A percentile compares a stretch with the other conserved stretches of the same genome.
These are phyloP conservation scores for Cicer judaicum DNA, from an alignment of 306 rosid species.

Conservation along the genomic window DNA sequence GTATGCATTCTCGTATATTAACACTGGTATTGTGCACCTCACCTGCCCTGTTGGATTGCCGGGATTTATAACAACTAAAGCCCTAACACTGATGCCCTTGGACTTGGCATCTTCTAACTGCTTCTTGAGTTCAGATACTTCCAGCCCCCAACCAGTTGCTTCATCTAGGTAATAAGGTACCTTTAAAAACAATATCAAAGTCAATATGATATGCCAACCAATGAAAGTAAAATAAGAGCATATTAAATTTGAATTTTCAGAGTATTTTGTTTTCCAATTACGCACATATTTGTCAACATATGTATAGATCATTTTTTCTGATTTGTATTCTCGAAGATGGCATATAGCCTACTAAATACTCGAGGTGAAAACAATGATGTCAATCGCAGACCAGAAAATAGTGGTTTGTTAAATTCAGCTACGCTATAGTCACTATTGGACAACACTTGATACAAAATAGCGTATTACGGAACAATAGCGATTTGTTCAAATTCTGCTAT, in stretches of 20 bases:
- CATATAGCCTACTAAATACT: slow-evolving; percentile 20
- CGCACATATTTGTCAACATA: slow-evolving; percentile 6
- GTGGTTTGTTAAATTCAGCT: not conserved
- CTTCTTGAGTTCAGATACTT: slow-evolving; percentile 69
- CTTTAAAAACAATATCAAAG: slow-evolving; percentile 47
- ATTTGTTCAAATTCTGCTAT: not conserved
- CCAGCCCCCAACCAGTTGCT: slow-evolving; percentile 89
- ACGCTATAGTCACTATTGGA: not conserved
- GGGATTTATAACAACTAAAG: slow-evolving; percentile 93
- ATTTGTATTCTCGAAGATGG: slow-evolving; percentile 38
- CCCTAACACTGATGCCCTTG: slow-evolving; percentile 81
- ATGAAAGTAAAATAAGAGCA: slow-evolving; percentile 15
- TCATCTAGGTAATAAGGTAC: slow-evolving; percentile 92
- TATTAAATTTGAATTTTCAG: slow-evolving; percentile 24
- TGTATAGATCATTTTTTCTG: not conserved
- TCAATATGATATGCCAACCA: slow-evolving; percentile 33
- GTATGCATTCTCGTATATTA: slow-evolving; percentile 10
- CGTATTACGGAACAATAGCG: not conserved
- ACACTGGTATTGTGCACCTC: slow-evolving; percentile 27
- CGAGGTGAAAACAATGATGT: not conserved
- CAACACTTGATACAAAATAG: not conserved
- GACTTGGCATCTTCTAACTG: slow-evolving; percentile 80
- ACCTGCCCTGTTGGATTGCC: slow-evolving; percentile 99
- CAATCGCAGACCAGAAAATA: not conserved
- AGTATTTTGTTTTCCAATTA: slow-evolving; percentile 1